Percentiles rank a stretch among this genome's conserved stretches.
phyloP scores from a whole-genome alignment of 768 basidiomycete species.

The Mycena latifolia region DNA sequence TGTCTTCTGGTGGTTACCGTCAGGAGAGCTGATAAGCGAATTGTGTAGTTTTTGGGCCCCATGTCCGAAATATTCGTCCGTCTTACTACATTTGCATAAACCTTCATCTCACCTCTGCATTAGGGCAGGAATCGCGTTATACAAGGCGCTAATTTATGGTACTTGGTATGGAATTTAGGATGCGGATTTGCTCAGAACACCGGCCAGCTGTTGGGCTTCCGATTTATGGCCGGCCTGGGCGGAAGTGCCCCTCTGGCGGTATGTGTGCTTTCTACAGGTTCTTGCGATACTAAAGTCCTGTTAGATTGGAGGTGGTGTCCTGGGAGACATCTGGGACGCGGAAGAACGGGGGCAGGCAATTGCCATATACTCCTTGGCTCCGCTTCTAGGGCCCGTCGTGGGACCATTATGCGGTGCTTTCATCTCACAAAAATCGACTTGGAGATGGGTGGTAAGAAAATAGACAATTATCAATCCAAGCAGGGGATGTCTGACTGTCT shows the following conservation, averaged over 20 bases:
- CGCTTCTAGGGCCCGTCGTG: slow-evolving; percentile 73
- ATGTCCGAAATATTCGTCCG: slow-evolving; percentile 70
- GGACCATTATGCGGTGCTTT: slow-evolving; percentile 74
- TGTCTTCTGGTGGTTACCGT: slow-evolving; percentile 16
- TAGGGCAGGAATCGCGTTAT: slow-evolving; percentile 27
- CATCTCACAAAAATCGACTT: slow-evolving; percentile 26
- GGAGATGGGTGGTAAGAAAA: slow-evolving; percentile 35
- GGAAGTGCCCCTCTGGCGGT: slow-evolving; percentile 79
- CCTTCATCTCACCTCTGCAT: neutral
- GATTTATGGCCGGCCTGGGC: slow-evolving; percentile 78
- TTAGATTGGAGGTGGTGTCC: slow-evolving; percentile 72
- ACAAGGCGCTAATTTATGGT: slow-evolving; percentile 27
- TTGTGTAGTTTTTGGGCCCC: slow-evolving; percentile 55
- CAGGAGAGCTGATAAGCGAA: neutral
- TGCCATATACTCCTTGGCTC: slow-evolving; percentile 74
- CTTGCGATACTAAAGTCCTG: slow-evolving; percentile 40
- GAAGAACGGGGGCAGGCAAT: slow-evolving; percentile 76
- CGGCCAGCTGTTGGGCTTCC: slow-evolving; percentile 72
- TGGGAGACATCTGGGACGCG: slow-evolving; percentile 71
- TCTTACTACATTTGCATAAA: neutral
- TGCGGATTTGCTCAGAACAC: slow-evolving; percentile 74
- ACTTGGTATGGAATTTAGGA: slow-evolving; percentile 69
- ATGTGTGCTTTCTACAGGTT: slow-evolving; percentile 51
- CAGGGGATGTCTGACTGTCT: neutral
- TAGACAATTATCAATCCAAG: too few species aligned